These are phyloP conservation scores for Helicostylum pulchrum DNA, from an alignment of 192 early-diverging fungal genomes.

Conservation along the genomic window DNA sequence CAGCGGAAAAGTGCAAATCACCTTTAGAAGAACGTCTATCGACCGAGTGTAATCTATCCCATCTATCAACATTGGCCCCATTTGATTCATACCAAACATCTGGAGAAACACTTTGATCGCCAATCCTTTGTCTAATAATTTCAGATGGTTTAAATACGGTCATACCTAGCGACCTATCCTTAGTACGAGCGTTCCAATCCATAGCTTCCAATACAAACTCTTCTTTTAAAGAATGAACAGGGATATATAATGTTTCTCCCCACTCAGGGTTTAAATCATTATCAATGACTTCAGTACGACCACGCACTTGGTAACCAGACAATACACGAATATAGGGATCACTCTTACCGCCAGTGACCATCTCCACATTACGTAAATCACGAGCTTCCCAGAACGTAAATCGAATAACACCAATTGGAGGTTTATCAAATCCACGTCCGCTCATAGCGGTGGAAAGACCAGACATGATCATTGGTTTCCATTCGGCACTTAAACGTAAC, in stretches of 20 bases:
- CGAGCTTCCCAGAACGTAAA: conserved; percentile 67
- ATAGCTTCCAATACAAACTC: conserved; percentile 62
- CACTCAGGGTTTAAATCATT: conserved; percentile 79
- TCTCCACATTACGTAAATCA: conserved; percentile 72
- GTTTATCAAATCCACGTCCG: conserved; percentile 23
- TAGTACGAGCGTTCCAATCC: conserved; percentile 73
- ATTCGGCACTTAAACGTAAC: conserved; percentile 39
- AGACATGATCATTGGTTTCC: conserved; percentile 73
- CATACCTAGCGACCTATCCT: conserved; percentile 72
- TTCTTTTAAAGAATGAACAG: conserved; percentile 68
- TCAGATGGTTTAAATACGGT: conserved; percentile 29
- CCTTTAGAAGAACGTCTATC: conserved; percentile 35
- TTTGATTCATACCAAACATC: conserved; percentile 30
- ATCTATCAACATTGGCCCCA: conserved; percentile 23
- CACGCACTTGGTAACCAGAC: conserved; percentile 53
- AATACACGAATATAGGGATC: conserved; percentile 79
- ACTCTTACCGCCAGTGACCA: conserved; percentile 60
- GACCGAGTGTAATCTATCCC: conserved; percentile 31
- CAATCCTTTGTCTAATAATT: conserved; percentile 17
- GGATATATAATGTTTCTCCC: conserved; percentile 78
- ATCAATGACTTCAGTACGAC: conserved; percentile 64
- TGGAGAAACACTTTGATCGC: conserved; percentile 18
- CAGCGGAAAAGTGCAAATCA: conserved; percentile 35
- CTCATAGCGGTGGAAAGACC: conserved; percentile 19
- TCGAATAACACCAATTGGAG: conserved; percentile 71